Base-by-base conservation (phyloP, 129 eudicot species). In the Escallonia herrerae region DNA sequence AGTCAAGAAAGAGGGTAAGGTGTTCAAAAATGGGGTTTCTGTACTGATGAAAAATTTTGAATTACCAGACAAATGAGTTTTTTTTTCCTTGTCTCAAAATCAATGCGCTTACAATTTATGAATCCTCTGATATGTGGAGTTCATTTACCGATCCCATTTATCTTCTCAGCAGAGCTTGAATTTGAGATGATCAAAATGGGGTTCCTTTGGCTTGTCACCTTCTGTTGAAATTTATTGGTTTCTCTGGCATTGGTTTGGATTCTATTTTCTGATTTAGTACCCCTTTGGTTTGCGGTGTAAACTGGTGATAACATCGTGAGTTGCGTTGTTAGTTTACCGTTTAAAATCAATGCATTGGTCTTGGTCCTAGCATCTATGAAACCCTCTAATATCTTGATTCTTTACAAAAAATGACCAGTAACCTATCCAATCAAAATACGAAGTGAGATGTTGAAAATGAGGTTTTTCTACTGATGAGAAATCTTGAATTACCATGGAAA, bases 401-500 rank as follows among this genome's bases (percentile, higher is more conserved):
- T 67, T 8, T 7, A 54, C 22, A 42, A 54, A 44, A 8, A 44
- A 6, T 15, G 10, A 15, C 8, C 41, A 53, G 62, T 43, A 11
- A 4, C 13, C 5, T 53, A 11, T n/a, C 7, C 14, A n/a, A 4
- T 53, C 14, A 33, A 13, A 12, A 53, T 53, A 53, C 22, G 14
- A 53, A 50, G 33, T 7, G 63, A 47, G 39, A 13, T 39, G 57
- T 15, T 7, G 63, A 47, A 44, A 13, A 45, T 58, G 70, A 53
- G 60, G 55, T 69, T 61, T 42, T 50, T 63, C 59, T 56, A 62
- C 47, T 72, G 73, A 74, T 51, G 12, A 61, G 40, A 46, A 37
- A 42, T 69, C 38, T 71, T 59, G 39, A 58, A 54, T 65, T 78
- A 77, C 77, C 77, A 0, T 57, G 67, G 84, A 70, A 72, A 93